A percentile compares a stretch with the other conserved stretches of the same genome.
Evolutionary conservation across 352 stramenopile genomes (phyloP).

Genomic region (Phytophthora melonis): DNA sequence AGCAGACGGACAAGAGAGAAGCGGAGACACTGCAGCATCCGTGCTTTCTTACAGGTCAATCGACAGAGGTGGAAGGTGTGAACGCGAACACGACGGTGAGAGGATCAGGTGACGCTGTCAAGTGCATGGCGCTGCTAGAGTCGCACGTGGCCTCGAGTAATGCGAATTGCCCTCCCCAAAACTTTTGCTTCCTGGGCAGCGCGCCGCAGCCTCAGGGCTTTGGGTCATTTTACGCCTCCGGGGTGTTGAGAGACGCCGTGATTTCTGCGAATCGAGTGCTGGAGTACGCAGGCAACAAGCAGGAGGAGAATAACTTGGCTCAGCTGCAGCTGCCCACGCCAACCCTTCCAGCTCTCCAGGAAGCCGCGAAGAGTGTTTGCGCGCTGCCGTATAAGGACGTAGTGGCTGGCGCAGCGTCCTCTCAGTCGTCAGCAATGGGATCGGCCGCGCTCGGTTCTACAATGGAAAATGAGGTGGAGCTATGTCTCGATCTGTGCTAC

Average conservation of each 20-base stretch:
- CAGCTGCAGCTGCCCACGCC: slow-evolving; percentile 59
- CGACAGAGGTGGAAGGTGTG: slow-evolving; percentile 17
- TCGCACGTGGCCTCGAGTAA: slow-evolving; percentile 61
- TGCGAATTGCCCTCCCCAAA: slow-evolving; percentile 55
- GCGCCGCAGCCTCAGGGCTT: slow-evolving; percentile 51
- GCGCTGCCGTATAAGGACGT: slow-evolving; percentile 35
- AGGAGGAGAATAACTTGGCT: slow-evolving; percentile 14
- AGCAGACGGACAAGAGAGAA: background rate
- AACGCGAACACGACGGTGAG: slow-evolving; percentile 34
- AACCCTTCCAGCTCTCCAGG: slow-evolving; percentile 44
- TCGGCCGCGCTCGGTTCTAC: background rate
- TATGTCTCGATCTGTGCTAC: slow-evolving; percentile 76
- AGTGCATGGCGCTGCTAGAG: slow-evolving; percentile 56
- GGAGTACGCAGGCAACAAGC: slow-evolving; percentile 24
- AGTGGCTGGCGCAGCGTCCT: slow-evolving; percentile 7
- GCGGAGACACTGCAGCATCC: background rate
- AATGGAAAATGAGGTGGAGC: slow-evolving; percentile 26
- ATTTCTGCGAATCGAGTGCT: slow-evolving; percentile 46
- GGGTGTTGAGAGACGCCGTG: slow-evolving; percentile 41
- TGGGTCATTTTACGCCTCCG: slow-evolving; percentile 63
- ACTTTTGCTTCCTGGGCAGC: slow-evolving; percentile 62
- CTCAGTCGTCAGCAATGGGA: background rate
- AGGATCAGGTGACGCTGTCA: slow-evolving; percentile 51
- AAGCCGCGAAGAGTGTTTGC: slow-evolving; percentile 54
- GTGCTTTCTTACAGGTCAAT: slow-evolving; percentile 31